Evolutionary conservation across 2,329 filamentous ascomycete genomes (phyloP), one percentile per base, ranked within the genome.

Genomic region (Trematosphaeria pertusa): DNA sequence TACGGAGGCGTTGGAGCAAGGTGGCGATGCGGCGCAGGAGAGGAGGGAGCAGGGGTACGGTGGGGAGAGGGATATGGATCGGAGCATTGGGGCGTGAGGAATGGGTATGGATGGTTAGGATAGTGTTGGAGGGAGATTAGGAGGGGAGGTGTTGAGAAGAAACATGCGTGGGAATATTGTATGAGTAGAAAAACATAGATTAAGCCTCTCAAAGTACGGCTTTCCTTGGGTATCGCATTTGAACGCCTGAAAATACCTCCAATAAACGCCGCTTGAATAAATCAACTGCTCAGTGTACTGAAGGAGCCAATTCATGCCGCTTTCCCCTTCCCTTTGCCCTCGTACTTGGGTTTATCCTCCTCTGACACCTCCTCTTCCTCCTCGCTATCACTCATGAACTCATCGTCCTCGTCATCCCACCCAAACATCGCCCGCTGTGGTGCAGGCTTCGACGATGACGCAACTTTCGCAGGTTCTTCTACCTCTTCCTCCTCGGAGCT

Each of bases 361-460:
- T 67, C 71, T 3, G 61, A 65, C 0, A 69, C 56, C 0, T 73
- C 72, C 14, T 76, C 75, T 8, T 75, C 75, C 11, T 78, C 76
- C 19, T 77, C 75, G 20, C 73, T 75, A 15, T 77, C 73, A 43
- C 73, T 76, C 59, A 76, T 72, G 40, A 70, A 70, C 43, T 72
- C 67, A 12, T 68, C 66, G 30, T 91, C 87, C 43, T 89, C 87
- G 24, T 92, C 87, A 52, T 91, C 88, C 73, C 91, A 93, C 0
- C 88, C 88, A 59, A 87, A 88, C 63, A 91, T 89, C 0, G 79
- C 75, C 39, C 64, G 67, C n/a, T 70, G 64, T 9, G 73, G 62
- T 24, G 69, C 56, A n/a, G 62, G 58, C 44, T 62, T 65, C 11
- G 65, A 63, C 12, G 58, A 48, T 5, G 61, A 61, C 17, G 60